Percentiles rank a stretch among this genome's conserved stretches.
These are phyloP conservation scores for Hypoxylon lenormandii DNA, from an alignment of 495 filamentous ascomycete species.

Conservation along the genomic window DNA sequence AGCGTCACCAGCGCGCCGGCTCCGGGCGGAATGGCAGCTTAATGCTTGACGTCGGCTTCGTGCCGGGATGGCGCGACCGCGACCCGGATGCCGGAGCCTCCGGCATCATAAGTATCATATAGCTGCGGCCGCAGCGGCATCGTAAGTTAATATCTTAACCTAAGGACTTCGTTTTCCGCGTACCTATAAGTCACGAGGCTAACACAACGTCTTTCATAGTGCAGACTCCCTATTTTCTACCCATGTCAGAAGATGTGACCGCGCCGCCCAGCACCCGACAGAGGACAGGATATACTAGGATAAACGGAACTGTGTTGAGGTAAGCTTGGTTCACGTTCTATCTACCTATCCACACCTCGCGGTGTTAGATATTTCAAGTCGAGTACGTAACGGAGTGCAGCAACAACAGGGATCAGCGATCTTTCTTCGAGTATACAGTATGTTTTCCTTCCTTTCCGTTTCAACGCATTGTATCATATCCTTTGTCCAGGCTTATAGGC, in stretches of 20 bases:
- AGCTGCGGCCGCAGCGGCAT: slow-evolving; percentile 1
- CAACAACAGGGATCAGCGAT: too few relatives aligned
- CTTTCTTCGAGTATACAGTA: too few relatives aligned
- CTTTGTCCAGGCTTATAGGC: not conserved
- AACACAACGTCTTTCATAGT: too few relatives aligned
- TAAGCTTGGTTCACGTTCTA: not conserved
- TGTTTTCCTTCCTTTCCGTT: too few relatives aligned
- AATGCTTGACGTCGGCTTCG: not conserved
- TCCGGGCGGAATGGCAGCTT: not conserved
- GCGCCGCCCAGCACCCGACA: not conserved
- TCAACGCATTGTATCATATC: not conserved
- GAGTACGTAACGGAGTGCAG: too few relatives aligned
- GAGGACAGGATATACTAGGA: not conserved
- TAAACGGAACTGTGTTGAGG: not conserved
- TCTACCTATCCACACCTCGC: not conserved
- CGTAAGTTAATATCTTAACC: too few relatives aligned
- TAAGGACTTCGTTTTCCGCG: too few relatives aligned
- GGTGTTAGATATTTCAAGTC: not conserved
- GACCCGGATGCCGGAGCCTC: not conserved
- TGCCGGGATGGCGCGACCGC: not conserved
- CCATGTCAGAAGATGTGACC: not conserved
- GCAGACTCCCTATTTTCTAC: not conserved
- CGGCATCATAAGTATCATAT: not conserved
- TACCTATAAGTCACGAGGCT: too few relatives aligned
- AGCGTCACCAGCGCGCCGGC: not conserved